A percentile compares a stretch with the other conserved stretches of the same genome.
Evolutionary conservation across 2,329 filamentous ascomycete genomes (phyloP).

Genomic region (Sporothrix brunneoviolacea): DNA sequence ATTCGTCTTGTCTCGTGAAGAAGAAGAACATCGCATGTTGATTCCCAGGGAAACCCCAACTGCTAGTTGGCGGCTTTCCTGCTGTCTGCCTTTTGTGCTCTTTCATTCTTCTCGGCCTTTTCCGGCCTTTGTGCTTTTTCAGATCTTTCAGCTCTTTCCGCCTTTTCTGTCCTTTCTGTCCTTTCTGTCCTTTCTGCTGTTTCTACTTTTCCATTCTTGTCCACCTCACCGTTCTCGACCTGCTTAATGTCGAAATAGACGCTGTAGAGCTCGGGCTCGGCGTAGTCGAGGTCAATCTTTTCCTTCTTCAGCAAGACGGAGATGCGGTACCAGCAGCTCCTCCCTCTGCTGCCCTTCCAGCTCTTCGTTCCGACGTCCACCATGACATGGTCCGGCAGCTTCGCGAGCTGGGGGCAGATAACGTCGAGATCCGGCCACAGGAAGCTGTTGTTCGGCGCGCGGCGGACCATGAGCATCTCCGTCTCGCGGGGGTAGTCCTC

Average conservation of each 20-base stretch:
- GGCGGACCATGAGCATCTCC: slow-evolving; percentile 11
- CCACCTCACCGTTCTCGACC: neutral
- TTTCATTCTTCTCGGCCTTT: slow-evolving; percentile 6
- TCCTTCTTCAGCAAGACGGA: neutral
- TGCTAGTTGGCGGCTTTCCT: too few relatives aligned
- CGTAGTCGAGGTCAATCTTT: neutral
- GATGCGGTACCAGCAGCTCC: slow-evolving; percentile 5
- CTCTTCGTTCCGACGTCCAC: neutral
- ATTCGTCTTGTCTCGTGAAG: too few relatives aligned
- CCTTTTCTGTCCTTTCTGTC: neutral
- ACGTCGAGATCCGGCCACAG: slow-evolving; percentile 11
- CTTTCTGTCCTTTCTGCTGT: neutral
- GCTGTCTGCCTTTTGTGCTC: too few relatives aligned
- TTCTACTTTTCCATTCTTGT: neutral
- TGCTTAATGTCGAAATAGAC: slow-evolving; percentile 4
- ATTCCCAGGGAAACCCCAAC: too few relatives aligned
- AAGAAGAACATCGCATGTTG: too few relatives aligned
- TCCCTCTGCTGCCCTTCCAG: too few relatives aligned
- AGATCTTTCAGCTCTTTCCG: too few relatives aligned
- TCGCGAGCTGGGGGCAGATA: neutral
- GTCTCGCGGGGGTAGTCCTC: slow-evolving; percentile 5
- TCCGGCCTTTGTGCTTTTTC: too few relatives aligned
- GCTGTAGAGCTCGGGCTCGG: neutral
- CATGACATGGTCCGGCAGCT: slow-evolving; percentile 1
- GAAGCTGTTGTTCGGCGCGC: slow-evolving; percentile 6